These are phyloP conservation scores for Penicillium brevicompactum DNA, from an alignment of 2,329 filamentous ascomycete species.

Conservation along the genomic window DNA sequence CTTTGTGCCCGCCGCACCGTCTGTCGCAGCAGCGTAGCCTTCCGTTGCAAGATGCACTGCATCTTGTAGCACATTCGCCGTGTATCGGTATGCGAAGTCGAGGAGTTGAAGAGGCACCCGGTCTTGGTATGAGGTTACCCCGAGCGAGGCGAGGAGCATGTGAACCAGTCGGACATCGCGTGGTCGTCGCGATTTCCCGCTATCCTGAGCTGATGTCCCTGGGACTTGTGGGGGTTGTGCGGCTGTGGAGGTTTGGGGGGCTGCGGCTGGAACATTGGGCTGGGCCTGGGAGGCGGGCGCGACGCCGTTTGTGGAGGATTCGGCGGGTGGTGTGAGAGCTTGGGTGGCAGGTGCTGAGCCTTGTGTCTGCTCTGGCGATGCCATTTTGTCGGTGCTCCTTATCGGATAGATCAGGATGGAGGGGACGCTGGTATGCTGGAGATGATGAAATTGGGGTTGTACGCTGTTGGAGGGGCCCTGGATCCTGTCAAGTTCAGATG, in stretches of 20 bases:
- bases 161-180: slow-evolving; percentile 55
- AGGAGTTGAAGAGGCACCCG: slow-evolving; percentile 55
- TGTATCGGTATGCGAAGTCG: slow-evolving; percentile 58
- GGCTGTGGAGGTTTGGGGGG: slow-evolving; percentile 26
- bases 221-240: slow-evolving; percentile 40
- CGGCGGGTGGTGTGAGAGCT: slow-evolving; percentile 48
- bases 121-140: slow-evolving; percentile 54
- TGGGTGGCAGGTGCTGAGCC: slow-evolving; percentile 35
- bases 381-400: slow-evolving; percentile 26
- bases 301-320: slow-evolving; percentile 33
- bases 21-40: slow-evolving; percentile 48
- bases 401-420: not conserved
- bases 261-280: slow-evolving; percentile 16
- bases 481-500: not conserved
- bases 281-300: slow-evolving; percentile 23
- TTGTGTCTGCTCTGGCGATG: slow-evolving; percentile 38
- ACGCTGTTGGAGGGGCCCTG: slow-evolving; percentile 2
- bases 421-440: slow-evolving; percentile 3
- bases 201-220: slow-evolving; percentile 49
- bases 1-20: slow-evolving; percentile 34
- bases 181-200: slow-evolving; percentile 49
- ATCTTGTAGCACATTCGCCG: slow-evolving; percentile 54
- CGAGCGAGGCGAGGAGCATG: slow-evolving; percentile 52
- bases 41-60: slow-evolving; percentile 54
- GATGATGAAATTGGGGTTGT: slow-evolving; percentile 4